These are phyloP conservation scores for Phytophthora megakarya DNA, from an alignment of 352 stramenopile species.

Conservation along the genomic window DNA sequence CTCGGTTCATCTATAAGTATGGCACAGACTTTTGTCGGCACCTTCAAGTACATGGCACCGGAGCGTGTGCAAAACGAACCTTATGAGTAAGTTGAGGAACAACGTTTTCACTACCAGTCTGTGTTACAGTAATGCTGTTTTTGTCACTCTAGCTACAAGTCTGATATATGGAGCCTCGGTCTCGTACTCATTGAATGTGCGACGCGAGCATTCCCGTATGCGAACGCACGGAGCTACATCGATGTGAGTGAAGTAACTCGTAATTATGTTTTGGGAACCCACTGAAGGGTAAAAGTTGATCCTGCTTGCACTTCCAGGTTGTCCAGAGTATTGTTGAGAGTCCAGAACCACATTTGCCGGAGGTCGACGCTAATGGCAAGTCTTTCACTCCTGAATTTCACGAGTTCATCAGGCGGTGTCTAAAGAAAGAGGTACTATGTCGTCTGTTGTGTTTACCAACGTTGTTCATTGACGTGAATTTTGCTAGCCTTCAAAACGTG, in stretches of 20 bases:
- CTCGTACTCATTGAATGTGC: conserved; percentile 78
- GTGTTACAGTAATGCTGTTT: neutral
- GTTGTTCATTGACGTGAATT: neutral
- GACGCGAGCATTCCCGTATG: conserved; percentile 62
- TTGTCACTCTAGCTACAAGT: conserved; percentile 63
- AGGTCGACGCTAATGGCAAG: conserved; percentile 25
- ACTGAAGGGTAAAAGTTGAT: no score
- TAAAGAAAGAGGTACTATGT: conserved; percentile 65
- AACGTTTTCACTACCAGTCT: neutral
- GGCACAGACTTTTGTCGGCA: conserved; percentile 90
- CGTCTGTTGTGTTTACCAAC: neutral
- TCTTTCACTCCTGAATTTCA: conserved; percentile 61
- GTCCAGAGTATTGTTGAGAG: conserved; percentile 80
- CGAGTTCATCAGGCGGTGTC: conserved; percentile 58
- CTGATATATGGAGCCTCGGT: conserved; percentile 77
- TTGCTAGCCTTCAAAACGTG: conserved; percentile 55
- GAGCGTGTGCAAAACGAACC: conserved; percentile 89
- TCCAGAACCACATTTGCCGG: conserved; percentile 48
- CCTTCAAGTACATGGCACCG: conserved; percentile 93
- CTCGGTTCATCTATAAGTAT: conserved; percentile 75
- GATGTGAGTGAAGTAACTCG: conserved; percentile 56
- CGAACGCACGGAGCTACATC: conserved; percentile 64
- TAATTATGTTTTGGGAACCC: no score
- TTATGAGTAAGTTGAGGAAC: conserved; percentile 63
- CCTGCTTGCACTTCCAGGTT: conserved; percentile 36